Evolutionary conservation across 106 monocot species (phyloP), one percentile per base, ranked within the genome.

Genomic region (Agapanthus africanus): DNA sequence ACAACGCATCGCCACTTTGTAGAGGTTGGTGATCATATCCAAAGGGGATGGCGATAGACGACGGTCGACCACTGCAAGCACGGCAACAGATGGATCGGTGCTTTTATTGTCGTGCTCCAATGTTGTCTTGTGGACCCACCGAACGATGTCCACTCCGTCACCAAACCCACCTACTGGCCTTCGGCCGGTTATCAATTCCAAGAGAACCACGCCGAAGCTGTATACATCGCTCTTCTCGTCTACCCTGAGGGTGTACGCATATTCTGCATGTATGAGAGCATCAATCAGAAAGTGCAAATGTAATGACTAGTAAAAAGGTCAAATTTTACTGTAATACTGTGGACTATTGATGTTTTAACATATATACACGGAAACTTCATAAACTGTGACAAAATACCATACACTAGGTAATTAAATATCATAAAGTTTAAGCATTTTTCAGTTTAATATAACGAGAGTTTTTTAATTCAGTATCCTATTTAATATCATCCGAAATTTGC

Each of bases 201-300:
- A 72, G n/a, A 95, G 94, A 28, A 95, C 91, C 36, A 95, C 95
- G 0, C 95, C 95, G 70, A 95, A 95, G 86, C 95, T 95, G 76
- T 95, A 95, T 26, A 95, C 91, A 56, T 95, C 95, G 70, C 88
- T 95, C 80, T 95, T 95, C 85, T 95, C 94, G 68, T 95, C 91
- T 73, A 95, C 95, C 7, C 88, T 67, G 8, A 95, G 86, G 4
- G 95, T 95, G 86, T 95, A 95, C 0, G 95, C 95, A 51, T 95
- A 95, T 56, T 95, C 95, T 95, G 84, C 37, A 9, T 23, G 40
- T 19, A 63, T 34, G 1, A n/a, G 21, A 11, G 18, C 8, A 37
- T 3, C 25, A 14, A 57, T 30, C 30, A 30, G 56, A 30, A 30
- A 30, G n/a, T n/a, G 59, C 59, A 59, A 6, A 30, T 59, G 28